Conservation (phyloP, 495 filamentous ascomycete genomes). For the Aspergillus funiculosus region DNA sequence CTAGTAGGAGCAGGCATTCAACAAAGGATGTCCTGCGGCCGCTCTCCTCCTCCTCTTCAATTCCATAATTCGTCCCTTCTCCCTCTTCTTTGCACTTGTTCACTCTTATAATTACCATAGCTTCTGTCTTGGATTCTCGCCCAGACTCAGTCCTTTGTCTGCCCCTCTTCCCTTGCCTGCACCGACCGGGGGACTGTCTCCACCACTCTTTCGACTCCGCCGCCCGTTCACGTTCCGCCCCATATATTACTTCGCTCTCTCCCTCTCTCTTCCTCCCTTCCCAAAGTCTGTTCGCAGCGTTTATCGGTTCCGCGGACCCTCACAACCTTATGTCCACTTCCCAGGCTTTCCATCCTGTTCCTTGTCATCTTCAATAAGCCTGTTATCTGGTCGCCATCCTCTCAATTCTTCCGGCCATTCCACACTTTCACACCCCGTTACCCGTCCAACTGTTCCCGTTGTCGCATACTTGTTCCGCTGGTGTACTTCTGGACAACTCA, state of each 20-base stretch:
- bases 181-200: constrained; percentile 12
- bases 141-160: constrained; percentile 3
- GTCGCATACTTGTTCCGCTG: constrained; percentile 15
- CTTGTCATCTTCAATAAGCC: constrained; percentile 11
- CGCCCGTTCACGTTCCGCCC: constrained; percentile 24
- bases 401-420: constrained; percentile 1
- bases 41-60: constrained; percentile 8
- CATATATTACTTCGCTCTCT: constrained; percentile 20
- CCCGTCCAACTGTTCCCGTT: neutral
- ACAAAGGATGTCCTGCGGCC: neutral
- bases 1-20: neutral
- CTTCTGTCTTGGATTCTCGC: neutral
- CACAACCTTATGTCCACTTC: constrained; percentile 12
- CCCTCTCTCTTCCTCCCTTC: constrained; percentile 9
- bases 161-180: neutral
- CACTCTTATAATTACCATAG: constrained; percentile 3
- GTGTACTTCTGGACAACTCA: constrained; percentile 11
- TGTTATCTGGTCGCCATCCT: neutral
- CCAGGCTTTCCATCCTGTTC: neutral
- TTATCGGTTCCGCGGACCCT: constrained; percentile 12
- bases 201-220: constrained; percentile 20
- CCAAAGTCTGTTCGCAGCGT: neutral
- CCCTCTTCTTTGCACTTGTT: constrained; percentile 7
- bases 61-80: constrained; percentile 4
- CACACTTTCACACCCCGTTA: neutral